phyloP scores from a whole-genome alignment of 768 basidiomycete species.

The Dacryopinax spathularia region DNA sequence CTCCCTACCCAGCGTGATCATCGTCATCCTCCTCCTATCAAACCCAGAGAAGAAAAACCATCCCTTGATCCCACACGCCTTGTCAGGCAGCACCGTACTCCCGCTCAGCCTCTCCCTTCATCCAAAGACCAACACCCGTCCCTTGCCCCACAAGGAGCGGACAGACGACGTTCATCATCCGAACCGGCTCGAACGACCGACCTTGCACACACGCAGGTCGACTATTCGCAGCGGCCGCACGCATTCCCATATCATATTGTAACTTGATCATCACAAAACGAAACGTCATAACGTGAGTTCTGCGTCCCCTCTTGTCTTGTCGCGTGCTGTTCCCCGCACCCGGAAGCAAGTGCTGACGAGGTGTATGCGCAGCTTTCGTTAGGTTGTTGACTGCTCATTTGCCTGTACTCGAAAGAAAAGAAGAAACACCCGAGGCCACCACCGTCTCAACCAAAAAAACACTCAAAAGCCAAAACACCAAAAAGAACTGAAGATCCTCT shows the following conservation, averaged over 20 bases:
- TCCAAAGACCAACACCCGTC: not conserved
- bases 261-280: not conserved
- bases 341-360: too few species aligned
- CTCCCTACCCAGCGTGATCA: not conserved
- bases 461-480: not conserved
- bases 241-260: not conserved
- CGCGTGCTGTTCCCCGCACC: too few species aligned
- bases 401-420: not conserved
- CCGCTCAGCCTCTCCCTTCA: not conserved
- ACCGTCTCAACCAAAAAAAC: not conserved
- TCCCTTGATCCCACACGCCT: conserved; percentile 2
- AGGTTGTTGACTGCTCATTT: not conserved
- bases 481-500: not conserved
- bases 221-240: too few species aligned
- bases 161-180: not conserved
- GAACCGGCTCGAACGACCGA: not conserved
- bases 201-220: too few species aligned
- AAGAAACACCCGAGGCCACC: not conserved
- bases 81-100: not conserved
- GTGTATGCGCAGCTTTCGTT: conserved; percentile 1
- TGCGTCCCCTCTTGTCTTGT: not conserved
- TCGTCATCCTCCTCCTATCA: too few species aligned
- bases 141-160: not conserved
- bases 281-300: not conserved
- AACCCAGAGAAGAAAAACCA: not conserved